Conservation (phyloP, 2,329 filamentous ascomycete genomes). For the Colletotrichum magnum region DNA sequence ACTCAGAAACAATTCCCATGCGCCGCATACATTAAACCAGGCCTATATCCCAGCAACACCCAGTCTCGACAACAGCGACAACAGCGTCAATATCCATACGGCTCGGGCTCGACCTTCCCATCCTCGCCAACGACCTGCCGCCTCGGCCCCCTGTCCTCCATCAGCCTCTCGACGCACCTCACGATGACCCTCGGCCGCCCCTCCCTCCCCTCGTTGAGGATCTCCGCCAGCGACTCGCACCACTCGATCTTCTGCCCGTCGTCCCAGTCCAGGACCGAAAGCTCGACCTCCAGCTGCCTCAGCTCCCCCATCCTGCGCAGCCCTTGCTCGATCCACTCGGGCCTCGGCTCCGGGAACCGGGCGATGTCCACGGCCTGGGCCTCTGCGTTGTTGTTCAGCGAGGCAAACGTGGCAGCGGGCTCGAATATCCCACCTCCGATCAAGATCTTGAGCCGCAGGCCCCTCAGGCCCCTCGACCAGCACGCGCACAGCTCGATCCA, state of each 20-base stretch:
- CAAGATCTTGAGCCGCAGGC: conserved; percentile 57
- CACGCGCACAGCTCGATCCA: conserved; percentile 55
- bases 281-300: conserved; percentile 57
- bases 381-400: conserved; percentile 37
- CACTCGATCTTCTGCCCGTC: conserved; percentile 51
- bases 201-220: conserved; percentile 44
- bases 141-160: conserved; percentile 24
- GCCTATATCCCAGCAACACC: background rate
- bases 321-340: conserved; percentile 51
- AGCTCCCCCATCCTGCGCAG: conserved; percentile 50
- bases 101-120: background rate
- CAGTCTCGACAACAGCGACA: background rate
- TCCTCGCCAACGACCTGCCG: conserved; percentile 8
- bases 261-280: conserved; percentile 51
- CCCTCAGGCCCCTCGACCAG: conserved; percentile 53
- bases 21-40: background rate
- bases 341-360: conserved; percentile 38
- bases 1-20: background rate
- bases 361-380: conserved; percentile 45
- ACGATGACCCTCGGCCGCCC: conserved; percentile 43
- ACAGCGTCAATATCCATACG: background rate
- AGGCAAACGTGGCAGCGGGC: conserved; percentile 29
- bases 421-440: conserved; percentile 44
- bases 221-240: conserved; percentile 50
- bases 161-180: conserved; percentile 45